Evolutionary conservation across 805 yeast species (phyloP), one percentile per base, ranked within the genome.

Genomic region (Ogataea pignaliae): DNA sequence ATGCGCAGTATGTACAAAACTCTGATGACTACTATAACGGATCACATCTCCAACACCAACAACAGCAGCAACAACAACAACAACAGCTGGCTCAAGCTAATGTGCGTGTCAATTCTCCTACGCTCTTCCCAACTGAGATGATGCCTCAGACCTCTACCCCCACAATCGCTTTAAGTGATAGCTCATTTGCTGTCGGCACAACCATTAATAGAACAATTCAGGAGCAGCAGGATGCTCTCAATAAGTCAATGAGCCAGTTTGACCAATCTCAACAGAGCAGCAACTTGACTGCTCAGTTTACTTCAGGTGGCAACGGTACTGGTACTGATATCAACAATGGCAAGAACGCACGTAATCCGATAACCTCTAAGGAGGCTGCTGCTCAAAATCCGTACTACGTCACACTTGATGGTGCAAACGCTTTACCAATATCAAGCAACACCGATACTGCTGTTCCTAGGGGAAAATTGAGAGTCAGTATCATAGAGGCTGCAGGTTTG

Each of bases 401-500:
- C 11, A 44, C 42, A 17, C 42, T 48, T 14, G 44, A 48, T 12
- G 26, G 39, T 12, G 39, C 52, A 3, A 45, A 42, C 38, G 55
- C 59, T 1, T 36, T 54, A 30, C 50, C 57, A 7, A 43, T 53
- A 16, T 50, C 54, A 9, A 52, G 44, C 34, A 52, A 50, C 10
- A 41, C 63, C 8, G 59, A 54, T 36, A 56, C 63, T 13, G 61
- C 61, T 8, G 60, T 76, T 6, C 90, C 93, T 35, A 78, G 85
- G 59, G 98, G 98, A 37, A 86, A 85, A 62, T 73, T 91, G 41
- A 79, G 81, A 56, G 89, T 93, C 39, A 80, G 79, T 30, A 88
- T 91, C 48, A 69, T 85, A 26, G 91, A 88, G 64, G 97, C 96
- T 2, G 76, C 73, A 46, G 83, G 81, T 53, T 72, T 91, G 50